These are phyloP conservation scores for Rubia yunnanensis DNA, from an alignment of 257 asterid genomes.

Conservation along the genomic window DNA sequence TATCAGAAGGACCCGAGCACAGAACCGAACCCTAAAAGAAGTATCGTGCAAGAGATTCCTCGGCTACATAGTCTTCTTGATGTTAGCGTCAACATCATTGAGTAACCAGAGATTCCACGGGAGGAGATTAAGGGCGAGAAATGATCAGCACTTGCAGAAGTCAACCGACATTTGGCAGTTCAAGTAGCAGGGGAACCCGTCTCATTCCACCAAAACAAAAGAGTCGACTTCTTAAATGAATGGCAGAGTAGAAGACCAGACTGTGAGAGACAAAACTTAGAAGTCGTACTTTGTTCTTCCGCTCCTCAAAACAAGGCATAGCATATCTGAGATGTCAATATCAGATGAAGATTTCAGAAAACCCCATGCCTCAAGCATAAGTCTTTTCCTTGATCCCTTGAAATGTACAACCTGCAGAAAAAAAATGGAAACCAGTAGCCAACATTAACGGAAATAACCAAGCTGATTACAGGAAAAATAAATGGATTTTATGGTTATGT, in stretches of 20 bases:
- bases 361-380: conserved; percentile 92
- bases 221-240: neutral
- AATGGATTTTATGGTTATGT: neutral
- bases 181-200: neutral
- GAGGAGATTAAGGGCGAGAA: neutral
- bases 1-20: neutral
- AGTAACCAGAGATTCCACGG: neutral
- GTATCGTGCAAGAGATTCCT: neutral
- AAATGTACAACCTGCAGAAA: conserved; percentile 73
- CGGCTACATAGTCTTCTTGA: neutral
- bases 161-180: neutral
- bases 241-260: neutral
- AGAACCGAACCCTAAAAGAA: neutral
- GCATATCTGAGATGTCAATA: conserved; percentile 51
- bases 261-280: conserved; percentile 15
- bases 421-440: conserved; percentile 7
- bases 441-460: neutral
- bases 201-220: neutral
- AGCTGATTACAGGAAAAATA: neutral
- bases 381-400: conserved; percentile 93
- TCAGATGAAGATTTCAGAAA: conserved; percentile 39
- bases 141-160: neutral
- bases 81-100: neutral
- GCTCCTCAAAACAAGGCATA: conserved; percentile 77
- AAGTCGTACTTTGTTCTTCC: conserved; percentile 93